Base-by-base conservation (phyloP, 179 eudicot genomes). In the Drosera spatulata region DNA sequence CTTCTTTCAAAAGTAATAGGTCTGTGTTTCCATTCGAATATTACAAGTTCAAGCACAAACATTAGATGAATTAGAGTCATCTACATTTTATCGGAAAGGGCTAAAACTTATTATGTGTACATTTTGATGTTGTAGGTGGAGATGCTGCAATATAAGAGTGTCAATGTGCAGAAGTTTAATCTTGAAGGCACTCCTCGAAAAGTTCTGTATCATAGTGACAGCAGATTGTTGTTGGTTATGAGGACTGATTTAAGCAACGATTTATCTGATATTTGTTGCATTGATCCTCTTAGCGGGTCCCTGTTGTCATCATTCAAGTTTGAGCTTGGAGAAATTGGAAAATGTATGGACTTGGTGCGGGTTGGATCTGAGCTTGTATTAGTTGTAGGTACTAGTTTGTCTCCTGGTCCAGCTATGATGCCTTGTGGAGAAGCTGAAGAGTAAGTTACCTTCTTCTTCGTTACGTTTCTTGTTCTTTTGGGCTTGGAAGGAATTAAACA, bases 361-460 rank as follows among this genome's bases (percentile, higher is more conserved):
- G 87, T 77, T 61, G 95, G 93, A 67, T 78, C 72, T 66, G 93
- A 84, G 56, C 85, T 77, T 53, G 83, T 88, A 47, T 63, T 93
- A 81, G 84, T 93, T 70, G 81, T 88, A 60, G 99, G 99, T 65
- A 93, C 99, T 64, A 84, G 95, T 66, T 76, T 77, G 41, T 93
- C 93, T 61, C 53, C 77, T 62, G 99, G 99, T 69, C 96, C 95
- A 51, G 88, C 85, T 69, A 83, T 89, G 53, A 89, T 93, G 99
- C 77, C 96, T 40, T 86, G 75, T 79, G 99, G 99, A 49, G 99
- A 93, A 84, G 90, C 96, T 74, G 99, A 84, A 84, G 82, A 90
- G 99, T 93, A 11, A 51, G 55, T n/a, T 11, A 7, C 4, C 4
- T n/a, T 5, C 6, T 11, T 15, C 22, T 14, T 5, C 15, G 6